Percentiles rank a stretch among this genome's conserved stretches.
These are phyloP conservation scores for Exophiala lecanii-corni DNA, from an alignment of 2,329 filamentous ascomycete species.

Conservation along the genomic window DNA sequence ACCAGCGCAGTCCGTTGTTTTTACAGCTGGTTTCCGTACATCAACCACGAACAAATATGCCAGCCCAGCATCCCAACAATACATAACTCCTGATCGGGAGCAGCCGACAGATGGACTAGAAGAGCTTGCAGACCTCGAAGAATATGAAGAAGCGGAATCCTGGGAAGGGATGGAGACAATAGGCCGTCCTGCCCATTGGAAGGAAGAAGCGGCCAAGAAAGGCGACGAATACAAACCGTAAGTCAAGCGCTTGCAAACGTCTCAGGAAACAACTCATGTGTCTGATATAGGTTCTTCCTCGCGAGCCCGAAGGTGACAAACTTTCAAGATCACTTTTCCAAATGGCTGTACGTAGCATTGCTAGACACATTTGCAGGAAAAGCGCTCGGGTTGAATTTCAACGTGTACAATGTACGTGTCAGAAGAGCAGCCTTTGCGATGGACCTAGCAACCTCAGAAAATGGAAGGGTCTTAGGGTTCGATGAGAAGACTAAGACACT, in stretches of 20 bases:
- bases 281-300: no score
- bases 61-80: neutral
- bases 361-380: conserved; percentile 1
- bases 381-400: conserved; percentile 7
- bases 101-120: neutral
- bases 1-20: neutral
- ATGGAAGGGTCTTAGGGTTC: conserved; percentile 9
- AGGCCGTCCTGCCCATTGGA: no score
- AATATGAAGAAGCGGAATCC: conserved; percentile 26
- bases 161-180: conserved; percentile 53
- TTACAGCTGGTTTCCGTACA: neutral
- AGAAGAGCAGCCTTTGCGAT: neutral
- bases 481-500: conserved; percentile 8
- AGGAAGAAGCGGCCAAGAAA: no score
- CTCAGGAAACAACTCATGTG: no score
- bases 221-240: no score
- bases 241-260: no score
- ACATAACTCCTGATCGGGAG: neutral
- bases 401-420: neutral
- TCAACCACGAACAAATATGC: neutral
- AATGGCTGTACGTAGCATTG: conserved; percentile 3
- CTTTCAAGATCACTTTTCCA: conserved; percentile 1
- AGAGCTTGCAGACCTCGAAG: neutral
- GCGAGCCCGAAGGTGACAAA: neutral
- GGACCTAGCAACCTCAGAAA: neutral